These are phyloP conservation scores for Lentinus tigrinus DNA, from an alignment of 768 basidiomycete genomes.

Conservation along the genomic window DNA sequence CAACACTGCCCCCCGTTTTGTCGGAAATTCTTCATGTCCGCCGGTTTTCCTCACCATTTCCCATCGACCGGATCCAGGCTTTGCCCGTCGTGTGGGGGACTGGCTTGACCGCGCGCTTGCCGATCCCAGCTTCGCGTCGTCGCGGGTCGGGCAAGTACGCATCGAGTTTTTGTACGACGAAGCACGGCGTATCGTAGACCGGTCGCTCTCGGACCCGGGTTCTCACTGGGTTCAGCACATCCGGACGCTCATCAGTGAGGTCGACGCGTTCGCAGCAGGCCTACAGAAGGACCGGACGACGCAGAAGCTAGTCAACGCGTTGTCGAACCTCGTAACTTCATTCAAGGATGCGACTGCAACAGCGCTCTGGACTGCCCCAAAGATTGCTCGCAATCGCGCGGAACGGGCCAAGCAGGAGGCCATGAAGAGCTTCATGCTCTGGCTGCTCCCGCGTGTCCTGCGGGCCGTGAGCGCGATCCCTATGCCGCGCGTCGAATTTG, in stretches of 20 bases:
- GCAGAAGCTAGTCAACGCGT: conserved; percentile 12
- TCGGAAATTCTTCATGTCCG: too few species aligned
- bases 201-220: conserved; percentile 4
- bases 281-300: conserved; percentile 20
- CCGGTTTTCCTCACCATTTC: too few species aligned
- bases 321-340: conserved; percentile 10
- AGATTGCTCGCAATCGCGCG: conserved; percentile 1
- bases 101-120: conserved; percentile 23
- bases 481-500: conserved; percentile 29
- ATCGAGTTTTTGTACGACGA: conserved; percentile 20
- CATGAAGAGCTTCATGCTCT: conserved; percentile 5
- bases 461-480: conserved; percentile 23
- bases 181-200: conserved; percentile 10
- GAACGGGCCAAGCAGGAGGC: conserved; percentile 10
- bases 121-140: conserved; percentile 16
- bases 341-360: conserved; percentile 2
- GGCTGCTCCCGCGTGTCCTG: conserved; percentile 27
- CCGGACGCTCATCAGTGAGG: conserved; percentile 14
- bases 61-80: too few species aligned
- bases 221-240: conserved; percentile 10
- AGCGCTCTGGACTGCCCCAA: neutral
- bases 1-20: too few species aligned
- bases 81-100: too few species aligned
- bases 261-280: conserved; percentile 15
- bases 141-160: conserved; percentile 7